Evolutionary conservation across 202 grass and related monocot species (phyloP).

Genomic region (Bolboschoenoplectus hybrid): DNA sequence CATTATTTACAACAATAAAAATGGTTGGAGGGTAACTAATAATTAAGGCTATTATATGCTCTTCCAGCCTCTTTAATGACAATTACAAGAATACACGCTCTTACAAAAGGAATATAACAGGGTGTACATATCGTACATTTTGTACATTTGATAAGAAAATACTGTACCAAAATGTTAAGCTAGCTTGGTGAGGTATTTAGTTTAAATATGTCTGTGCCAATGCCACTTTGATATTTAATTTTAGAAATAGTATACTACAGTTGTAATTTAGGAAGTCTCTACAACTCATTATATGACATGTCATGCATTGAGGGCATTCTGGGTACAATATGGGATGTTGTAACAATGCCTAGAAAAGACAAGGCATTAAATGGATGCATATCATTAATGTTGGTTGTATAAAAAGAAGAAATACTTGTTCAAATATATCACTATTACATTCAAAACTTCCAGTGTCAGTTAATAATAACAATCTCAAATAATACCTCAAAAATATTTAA

Average conservation of each 20-base stretch:
- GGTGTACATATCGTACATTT: not conserved
- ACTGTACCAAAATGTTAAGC: not conserved
- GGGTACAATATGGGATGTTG: not conserved
- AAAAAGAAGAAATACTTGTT: not conserved
- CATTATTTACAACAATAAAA: not conserved
- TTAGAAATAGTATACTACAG: not conserved
- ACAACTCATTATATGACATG: not conserved
- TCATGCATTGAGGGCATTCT: not conserved
- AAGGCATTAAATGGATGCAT: not conserved
- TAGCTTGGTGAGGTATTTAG: not conserved
- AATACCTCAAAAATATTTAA: not conserved
- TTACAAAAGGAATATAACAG: not conserved
- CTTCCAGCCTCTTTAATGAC: not conserved
- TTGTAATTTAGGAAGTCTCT: not conserved
- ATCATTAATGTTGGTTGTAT: constrained; percentile 4
- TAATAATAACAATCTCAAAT: not conserved
- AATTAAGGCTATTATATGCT: not conserved
- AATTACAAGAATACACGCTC: not conserved
- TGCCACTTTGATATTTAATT: not conserved
- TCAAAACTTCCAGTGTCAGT: not conserved
- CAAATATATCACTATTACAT: not conserved
- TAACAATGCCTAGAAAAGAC: not conserved
- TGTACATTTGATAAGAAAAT: not conserved
- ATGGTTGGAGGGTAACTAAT: not conserved
- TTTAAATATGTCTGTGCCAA: not conserved